Conservation (phyloP, 257 asterid species). For the Nyctanthes arbortristis region DNA sequence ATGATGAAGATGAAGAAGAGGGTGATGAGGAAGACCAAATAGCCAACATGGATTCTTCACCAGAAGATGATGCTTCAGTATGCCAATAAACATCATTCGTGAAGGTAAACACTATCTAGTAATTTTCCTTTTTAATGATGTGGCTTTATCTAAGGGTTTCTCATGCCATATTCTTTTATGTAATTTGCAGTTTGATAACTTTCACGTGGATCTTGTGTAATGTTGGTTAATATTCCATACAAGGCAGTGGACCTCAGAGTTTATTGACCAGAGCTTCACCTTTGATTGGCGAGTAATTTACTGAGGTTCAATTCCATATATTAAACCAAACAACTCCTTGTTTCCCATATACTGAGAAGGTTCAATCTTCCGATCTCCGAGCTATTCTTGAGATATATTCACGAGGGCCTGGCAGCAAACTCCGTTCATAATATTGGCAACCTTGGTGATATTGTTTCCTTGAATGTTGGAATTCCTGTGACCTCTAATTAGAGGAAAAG, state of each 20-base stretch:
- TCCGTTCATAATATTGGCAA: neutral
- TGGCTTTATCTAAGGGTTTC: neutral
- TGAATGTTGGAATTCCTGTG: neutral
- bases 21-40: neutral
- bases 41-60: neutral
- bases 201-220: neutral
- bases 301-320: neutral
- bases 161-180: neutral
- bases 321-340: neutral
- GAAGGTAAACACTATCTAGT: neutral
- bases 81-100: neutral
- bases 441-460: neutral
- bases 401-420: neutral
- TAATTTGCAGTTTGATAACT: neutral
- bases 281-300: neutral
- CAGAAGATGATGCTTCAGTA: neutral
- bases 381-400: neutral
- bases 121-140: neutral
- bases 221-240: constrained; percentile 4
- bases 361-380: neutral
- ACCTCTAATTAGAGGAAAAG: neutral
- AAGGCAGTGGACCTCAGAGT: constrained; percentile 1
- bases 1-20: constrained; percentile 34
- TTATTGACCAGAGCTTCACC: neutral
- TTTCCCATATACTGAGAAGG: neutral